Percentiles rank a stretch among this genome's conserved stretches.
These are phyloP conservation scores for Chrysoporthe puriensis DNA, from an alignment of 2,329 filamentous ascomycete genomes.

Conservation along the genomic window DNA sequence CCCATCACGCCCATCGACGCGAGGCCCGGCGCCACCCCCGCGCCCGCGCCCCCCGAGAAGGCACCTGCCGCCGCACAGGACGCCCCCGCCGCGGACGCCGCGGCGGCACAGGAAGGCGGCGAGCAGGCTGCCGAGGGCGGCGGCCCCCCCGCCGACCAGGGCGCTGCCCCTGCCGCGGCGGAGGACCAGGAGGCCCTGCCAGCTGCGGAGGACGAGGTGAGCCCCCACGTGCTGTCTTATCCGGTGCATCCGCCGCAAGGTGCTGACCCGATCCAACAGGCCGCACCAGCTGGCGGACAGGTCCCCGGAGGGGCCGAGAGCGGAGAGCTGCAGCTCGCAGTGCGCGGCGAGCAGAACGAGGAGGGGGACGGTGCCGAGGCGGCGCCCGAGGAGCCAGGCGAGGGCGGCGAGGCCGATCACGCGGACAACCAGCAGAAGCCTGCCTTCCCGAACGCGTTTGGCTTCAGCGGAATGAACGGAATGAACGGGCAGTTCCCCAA, in stretches of 20 bases:
- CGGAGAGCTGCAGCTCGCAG: constrained; percentile 25
- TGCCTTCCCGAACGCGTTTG: constrained; percentile 37
- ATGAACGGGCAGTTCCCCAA: constrained; percentile 56
- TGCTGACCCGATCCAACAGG: constrained; percentile 16
- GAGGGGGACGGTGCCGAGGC: constrained; percentile 31
- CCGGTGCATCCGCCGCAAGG: no score
- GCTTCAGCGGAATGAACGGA: constrained; percentile 44
- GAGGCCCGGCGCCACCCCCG: constrained; percentile 36
- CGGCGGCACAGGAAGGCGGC: constrained; percentile 6
- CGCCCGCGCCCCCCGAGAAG: constrained; percentile 27
- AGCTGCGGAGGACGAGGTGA: constrained; percentile 26
- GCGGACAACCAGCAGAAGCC: constrained; percentile 36
- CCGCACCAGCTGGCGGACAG: constrained; percentile 7
- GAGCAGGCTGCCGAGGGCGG: constrained; percentile 16
- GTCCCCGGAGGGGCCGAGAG: constrained; percentile 25
- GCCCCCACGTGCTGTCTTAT: background rate
- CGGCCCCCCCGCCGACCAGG: constrained; percentile 15
- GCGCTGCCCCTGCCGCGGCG: constrained; percentile 11
- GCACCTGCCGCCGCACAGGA: constrained; percentile 7
- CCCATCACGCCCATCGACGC: constrained; percentile 47
- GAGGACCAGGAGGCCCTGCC: constrained; percentile 17
- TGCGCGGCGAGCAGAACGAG: constrained; percentile 17
- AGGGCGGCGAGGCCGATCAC: constrained; percentile 38
- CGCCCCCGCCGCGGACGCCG: background rate
- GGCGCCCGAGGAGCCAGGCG: constrained; percentile 35